Percentiles rank a stretch among this genome's conserved stretches.
Conservation (phyloP, 225 moss, liverwort and hornwort genomes). For the Bryoerythrophyllum caledonicum region DNA sequence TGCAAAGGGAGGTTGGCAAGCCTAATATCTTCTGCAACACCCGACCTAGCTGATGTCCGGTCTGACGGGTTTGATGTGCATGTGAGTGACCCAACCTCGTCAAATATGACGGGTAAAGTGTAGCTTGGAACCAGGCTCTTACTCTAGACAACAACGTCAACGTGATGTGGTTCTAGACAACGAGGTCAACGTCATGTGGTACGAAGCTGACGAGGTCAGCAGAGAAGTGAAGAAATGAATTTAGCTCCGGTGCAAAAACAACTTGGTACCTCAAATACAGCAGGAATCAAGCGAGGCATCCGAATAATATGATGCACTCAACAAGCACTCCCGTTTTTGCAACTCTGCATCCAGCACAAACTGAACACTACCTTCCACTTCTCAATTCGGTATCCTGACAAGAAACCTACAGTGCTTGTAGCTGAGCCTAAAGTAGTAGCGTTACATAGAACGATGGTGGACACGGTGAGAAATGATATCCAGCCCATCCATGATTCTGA, state of each 20-base stretch:
- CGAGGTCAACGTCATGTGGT: too few species aligned
- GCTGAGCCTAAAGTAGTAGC: slow-evolving; percentile 9
- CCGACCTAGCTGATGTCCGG: too few species aligned
- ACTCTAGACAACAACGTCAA: too few species aligned
- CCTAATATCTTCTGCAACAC: too few species aligned
- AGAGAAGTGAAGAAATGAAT: not conserved
- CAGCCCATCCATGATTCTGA: slow-evolving; percentile 19
- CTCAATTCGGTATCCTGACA: slow-evolving; percentile 5
- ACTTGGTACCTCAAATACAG: not conserved
- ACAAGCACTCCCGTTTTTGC: not conserved
- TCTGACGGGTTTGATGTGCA: too few species aligned
- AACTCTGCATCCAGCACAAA: slow-evolving; percentile 34
- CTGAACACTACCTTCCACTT: not conserved
- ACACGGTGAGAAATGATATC: not conserved
- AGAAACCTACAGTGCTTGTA: not conserved
- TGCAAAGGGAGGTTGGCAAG: too few species aligned
- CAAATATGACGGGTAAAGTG: too few species aligned
- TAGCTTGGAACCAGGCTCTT: too few species aligned
- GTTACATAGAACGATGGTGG: slow-evolving; percentile 22
- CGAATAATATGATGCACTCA: not conserved
- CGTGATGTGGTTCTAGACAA: too few species aligned
- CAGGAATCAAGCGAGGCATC: slow-evolving; percentile 15
- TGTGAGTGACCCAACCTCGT: too few species aligned
- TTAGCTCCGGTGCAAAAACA: not conserved
- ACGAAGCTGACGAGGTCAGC: not conserved